Evolutionary conservation across 257 asterid genomes (phyloP).

Genomic region (Solanum phureja): DNA sequence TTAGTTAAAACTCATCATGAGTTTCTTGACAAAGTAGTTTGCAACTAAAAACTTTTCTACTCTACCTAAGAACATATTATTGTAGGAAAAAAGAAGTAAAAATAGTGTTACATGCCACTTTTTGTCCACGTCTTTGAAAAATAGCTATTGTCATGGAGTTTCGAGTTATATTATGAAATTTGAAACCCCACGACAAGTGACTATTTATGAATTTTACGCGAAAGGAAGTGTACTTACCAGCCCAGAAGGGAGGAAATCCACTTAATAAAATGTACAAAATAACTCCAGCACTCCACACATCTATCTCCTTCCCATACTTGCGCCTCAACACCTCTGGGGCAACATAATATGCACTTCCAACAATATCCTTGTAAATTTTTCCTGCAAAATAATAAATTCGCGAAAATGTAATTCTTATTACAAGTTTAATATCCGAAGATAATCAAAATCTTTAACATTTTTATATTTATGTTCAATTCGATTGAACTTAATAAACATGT

Average conservation of each 20-base stretch:
- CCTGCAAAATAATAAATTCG: slow-evolving; percentile 8
- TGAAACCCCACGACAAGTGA: background rate
- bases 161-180: background rate
- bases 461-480: background rate
- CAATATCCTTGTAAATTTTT: slow-evolving; percentile 13
- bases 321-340: slow-evolving; percentile 27
- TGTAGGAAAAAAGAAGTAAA: too few species aligned
- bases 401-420: background rate
- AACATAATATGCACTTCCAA: slow-evolving; percentile 35
- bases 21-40: background rate
- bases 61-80: background rate
- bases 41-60: background rate
- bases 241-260: slow-evolving; percentile 33
- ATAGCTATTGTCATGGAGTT: background rate
- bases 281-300: slow-evolving; percentile 43
- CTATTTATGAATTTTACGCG: background rate
- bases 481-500: background rate
- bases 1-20: background rate
- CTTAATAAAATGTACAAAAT: slow-evolving; percentile 27
- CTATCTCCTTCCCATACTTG: slow-evolving; percentile 26
- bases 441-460: background rate
- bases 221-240: slow-evolving; percentile 1
- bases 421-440: background rate
- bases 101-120: background rate
- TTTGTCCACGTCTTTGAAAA: background rate